A percentile compares a stretch with the other conserved stretches of the same genome.
phyloP scores from a whole-genome alignment of 768 basidiomycete species.

The Collybia mongolica region DNA sequence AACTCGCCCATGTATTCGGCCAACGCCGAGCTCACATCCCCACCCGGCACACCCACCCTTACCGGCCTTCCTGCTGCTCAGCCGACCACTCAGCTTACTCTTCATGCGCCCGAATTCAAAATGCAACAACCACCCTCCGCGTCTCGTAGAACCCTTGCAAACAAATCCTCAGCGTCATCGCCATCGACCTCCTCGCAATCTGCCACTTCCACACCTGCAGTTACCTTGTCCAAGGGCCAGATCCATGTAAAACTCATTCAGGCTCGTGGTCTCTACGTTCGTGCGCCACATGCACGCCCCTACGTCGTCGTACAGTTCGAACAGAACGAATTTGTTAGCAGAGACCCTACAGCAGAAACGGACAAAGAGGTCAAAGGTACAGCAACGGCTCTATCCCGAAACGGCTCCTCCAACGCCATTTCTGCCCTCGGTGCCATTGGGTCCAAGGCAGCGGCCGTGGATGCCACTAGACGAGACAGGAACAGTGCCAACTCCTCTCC shows the following conservation, averaged over 20 bases:
- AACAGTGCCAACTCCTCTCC: slow-evolving; percentile 43
- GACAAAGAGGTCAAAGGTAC: slow-evolving; percentile 90
- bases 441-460: slow-evolving; percentile 39
- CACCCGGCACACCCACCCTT: slow-evolving; percentile 38
- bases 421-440: slow-evolving; percentile 66
- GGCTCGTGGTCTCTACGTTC: slow-evolving; percentile 80
- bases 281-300: slow-evolving; percentile 62
- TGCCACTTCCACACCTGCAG: slow-evolving; percentile 23
- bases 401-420: slow-evolving; percentile 60
- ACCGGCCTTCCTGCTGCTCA: slow-evolving; percentile 50
- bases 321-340: slow-evolving; percentile 95
- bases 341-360: slow-evolving; percentile 82
- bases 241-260: slow-evolving; percentile 96
- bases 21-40: slow-evolving; percentile 39
- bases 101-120: slow-evolving; percentile 85
- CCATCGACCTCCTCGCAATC: slow-evolving; percentile 40
- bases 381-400: slow-evolving; percentile 53
- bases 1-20: slow-evolving; percentile 37
- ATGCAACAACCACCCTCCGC: slow-evolving; percentile 66
- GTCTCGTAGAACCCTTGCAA: slow-evolving; percentile 25
- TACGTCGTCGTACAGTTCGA: slow-evolving; percentile 99
- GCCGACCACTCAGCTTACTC: slow-evolving; percentile 60
- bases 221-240: slow-evolving; percentile 56
- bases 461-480: slow-evolving; percentile 33
- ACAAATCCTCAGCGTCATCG: slow-evolving; percentile 21